A percentile compares a stretch with the other conserved stretches of the same genome.
Conservation (phyloP, 305 asterid genomes). For the Euphrasia arctica region DNA sequence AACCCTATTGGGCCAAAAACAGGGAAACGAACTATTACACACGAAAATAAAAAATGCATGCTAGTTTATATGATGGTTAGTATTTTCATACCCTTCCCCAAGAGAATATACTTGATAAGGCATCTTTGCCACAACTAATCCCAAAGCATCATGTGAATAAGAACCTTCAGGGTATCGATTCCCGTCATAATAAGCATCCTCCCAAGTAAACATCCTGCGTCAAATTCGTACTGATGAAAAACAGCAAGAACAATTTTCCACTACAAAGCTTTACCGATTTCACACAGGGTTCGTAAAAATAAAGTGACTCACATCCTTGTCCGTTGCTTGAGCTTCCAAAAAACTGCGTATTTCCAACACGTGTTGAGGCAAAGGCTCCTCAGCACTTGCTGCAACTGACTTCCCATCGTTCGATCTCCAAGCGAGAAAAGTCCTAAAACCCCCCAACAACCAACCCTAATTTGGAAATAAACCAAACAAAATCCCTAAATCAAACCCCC, state of each 20-base stretch:
- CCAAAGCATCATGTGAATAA: conserved; percentile 65
- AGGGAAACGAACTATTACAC: neutral
- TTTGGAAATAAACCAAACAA: conserved; percentile 35
- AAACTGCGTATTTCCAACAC: conserved; percentile 89
- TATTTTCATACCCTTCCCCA: conserved; percentile 84
- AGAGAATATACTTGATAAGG: conserved; percentile 81
- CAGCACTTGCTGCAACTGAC: conserved; percentile 66
- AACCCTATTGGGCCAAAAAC: conserved; percentile 48
- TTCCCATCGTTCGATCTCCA: conserved; percentile 60
- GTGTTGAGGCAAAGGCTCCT: conserved; percentile 73
- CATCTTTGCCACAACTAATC: conserved; percentile 88
- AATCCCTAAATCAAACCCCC: conserved; percentile 44
- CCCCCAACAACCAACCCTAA: conserved; percentile 45
- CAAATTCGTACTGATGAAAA: conserved; percentile 24
- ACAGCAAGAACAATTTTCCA: conserved; percentile 23
- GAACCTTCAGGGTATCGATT: conserved; percentile 42
- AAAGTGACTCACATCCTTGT: conserved; percentile 71
- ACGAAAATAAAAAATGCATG: conserved; percentile 8
- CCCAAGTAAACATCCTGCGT: conserved; percentile 86
- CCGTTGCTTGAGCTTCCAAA: conserved; percentile 88
- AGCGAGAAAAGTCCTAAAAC: conserved; percentile 40
- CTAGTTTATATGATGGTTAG: conserved; percentile 9
- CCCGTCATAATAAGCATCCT: conserved; percentile 74
- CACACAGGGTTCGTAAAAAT: neutral
- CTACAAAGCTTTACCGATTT: neutral